Evolutionary conservation across 352 stramenopile species (phyloP), one percentile per base, ranked within the genome.

Genomic region (Globisporangium megalacanthum): DNA sequence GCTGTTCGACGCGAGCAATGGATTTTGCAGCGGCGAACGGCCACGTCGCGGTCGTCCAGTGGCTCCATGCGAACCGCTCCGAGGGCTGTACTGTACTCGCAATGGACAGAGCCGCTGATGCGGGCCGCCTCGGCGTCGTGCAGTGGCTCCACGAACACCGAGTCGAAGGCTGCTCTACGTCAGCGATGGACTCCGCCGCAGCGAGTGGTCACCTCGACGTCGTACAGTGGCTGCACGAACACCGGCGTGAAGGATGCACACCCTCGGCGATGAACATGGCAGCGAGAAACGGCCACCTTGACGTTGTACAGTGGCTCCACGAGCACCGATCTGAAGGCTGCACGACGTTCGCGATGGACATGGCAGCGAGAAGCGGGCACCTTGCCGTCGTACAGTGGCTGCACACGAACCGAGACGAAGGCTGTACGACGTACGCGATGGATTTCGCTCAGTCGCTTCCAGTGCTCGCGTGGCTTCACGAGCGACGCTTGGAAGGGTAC

Each of bases 151-250:
- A 57, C 20, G 52, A 37, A 25, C 42, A 50, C 15, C 52, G 52
- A 4, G 36, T 6, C 2, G 37, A 56, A 31, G 51, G 51, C 1
- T 56, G 51, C 41, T 46, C 41, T 14, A 46, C 41, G n/a, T 14
- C 41, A 17, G 41, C 41, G 15, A 46, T 46, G 41, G 41, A 46
- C 20, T 17, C 14, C 1, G 41, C 41, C 2, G 41, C 41, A 6
- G 41, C 5, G 41, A 46, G 41, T 46, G 41, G 41, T 1, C 69
- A 83, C 52, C 56, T 79, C 25, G 33, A 52, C 6, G 71, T 82
- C 39, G 70, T 86, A 13, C 58, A 86, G 60, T 90, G 80, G 80
- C 54, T 88, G 13, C 73, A 88, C 44, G 49, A 63, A n/a, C 54
- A 88, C 51, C 73, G 78, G 20, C 20, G 14, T 6, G 41, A 46